Evolutionary conservation across 306 rosid species (phyloP).

Genomic region (Malus domestica): DNA sequence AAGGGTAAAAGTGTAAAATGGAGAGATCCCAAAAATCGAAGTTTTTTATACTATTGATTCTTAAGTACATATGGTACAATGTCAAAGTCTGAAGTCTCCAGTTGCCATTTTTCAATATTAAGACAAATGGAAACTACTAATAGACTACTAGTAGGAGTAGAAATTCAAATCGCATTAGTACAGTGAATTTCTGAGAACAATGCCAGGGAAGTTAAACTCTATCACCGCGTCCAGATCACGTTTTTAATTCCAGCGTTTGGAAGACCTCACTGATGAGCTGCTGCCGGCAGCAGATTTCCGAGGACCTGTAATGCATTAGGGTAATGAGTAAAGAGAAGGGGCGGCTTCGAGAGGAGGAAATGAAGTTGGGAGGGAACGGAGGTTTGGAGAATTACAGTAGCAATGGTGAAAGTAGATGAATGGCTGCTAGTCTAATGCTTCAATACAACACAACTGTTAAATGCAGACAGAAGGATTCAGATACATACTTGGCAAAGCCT

Average conservation of each 20-base stretch:
- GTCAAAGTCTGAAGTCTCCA: conserved; percentile 21
- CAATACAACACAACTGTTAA: not conserved
- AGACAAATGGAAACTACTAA: conserved; percentile 30
- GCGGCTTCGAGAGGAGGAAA: not conserved
- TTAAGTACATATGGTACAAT: conserved; percentile 22
- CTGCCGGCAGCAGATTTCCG: conserved; percentile 41
- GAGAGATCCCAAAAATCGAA: not conserved
- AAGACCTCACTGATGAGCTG: conserved; percentile 51
- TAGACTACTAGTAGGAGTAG: not conserved
- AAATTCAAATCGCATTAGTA: conserved; percentile 3
- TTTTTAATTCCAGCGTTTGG: conserved; percentile 63
- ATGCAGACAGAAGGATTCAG: not conserved
- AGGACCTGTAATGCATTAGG: conserved; percentile 40
- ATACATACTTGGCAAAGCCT: conserved; percentile 56
- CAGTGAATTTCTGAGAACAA: conserved; percentile 21
- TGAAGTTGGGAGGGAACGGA: not conserved
- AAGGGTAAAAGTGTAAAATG: too few relatives aligned
- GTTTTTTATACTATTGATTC: conserved; percentile 1
- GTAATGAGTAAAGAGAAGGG: conserved; percentile 13
- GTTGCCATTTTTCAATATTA: conserved; percentile 32
- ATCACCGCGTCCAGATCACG: conserved; percentile 11
- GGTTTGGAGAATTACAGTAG: not conserved
- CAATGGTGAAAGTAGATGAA: not conserved
- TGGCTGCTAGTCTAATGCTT: not conserved
- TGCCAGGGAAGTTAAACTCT: not conserved